These are phyloP conservation scores for Paraphaeosphaeria minitans DNA, from an alignment of 2,329 filamentous ascomycete genomes.

Conservation along the genomic window DNA sequence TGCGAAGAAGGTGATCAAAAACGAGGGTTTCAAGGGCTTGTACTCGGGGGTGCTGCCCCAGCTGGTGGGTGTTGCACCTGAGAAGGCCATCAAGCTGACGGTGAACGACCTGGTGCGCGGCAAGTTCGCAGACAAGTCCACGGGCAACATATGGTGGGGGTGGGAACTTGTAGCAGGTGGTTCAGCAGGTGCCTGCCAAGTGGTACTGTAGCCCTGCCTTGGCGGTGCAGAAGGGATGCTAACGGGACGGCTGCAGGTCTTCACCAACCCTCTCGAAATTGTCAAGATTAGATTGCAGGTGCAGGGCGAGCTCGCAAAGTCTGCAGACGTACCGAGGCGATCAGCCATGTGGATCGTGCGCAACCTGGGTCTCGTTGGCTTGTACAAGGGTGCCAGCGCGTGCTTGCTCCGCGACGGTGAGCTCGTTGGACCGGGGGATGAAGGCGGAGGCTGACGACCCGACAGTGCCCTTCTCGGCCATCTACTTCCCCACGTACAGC, in stretches of 20 bases:
- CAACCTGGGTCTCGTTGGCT: conserved; percentile 88
- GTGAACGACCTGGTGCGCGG: conserved; percentile 92
- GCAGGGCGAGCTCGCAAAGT: conserved; percentile 93
- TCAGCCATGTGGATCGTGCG: conserved; percentile 98
- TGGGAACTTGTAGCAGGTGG: conserved; percentile 88
- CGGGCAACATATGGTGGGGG: conserved; percentile 70
- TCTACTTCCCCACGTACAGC: conserved; percentile 97
- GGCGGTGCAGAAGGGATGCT: conserved; percentile 11
- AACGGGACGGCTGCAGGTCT: conserved; percentile 64
- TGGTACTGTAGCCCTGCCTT: conserved; percentile 63
- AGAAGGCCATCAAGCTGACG: conserved; percentile 99
- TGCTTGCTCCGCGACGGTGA: conserved; percentile 82
- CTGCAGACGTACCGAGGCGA: conserved; percentile 79
- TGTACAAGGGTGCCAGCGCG: conserved; percentile 96
- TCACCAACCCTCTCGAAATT: conserved; percentile 97
- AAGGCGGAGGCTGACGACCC: conserved; percentile 18
- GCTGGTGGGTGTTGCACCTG: conserved; percentile 95
- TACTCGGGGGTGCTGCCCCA: conserved; percentile 96
- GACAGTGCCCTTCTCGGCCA: conserved; percentile 89
- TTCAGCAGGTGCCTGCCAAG: conserved; percentile 90
- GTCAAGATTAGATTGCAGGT: conserved; percentile 99
- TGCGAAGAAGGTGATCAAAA: conserved; percentile 87
- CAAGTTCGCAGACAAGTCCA: conserved; percentile 73
- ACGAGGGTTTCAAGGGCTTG: conserved; percentile 86
- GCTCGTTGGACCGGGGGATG: conserved; percentile 14